Evolutionary conservation across 2,329 filamentous ascomycete species (phyloP), one percentile per base, ranked within the genome.

Genomic region (Ascochyta koolunga): DNA sequence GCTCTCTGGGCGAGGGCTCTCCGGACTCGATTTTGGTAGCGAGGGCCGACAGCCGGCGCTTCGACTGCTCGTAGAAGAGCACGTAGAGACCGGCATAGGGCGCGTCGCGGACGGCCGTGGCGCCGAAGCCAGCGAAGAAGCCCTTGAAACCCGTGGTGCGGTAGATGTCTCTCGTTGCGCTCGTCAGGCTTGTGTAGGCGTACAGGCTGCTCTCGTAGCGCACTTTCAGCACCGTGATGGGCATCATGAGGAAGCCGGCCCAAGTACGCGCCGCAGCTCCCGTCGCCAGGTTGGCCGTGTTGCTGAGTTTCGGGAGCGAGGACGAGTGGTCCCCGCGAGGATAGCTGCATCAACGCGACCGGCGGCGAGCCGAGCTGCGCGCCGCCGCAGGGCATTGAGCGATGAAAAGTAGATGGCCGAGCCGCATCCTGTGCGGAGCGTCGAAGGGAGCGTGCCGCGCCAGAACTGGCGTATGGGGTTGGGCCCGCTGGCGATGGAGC

Each of bases 41-140:
- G 15, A 63, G 61, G 43, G 25, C 58, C 5, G 64, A 71, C n/a
- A 95, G 78, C 13, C 80, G 78, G 43, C 81, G 83, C 76, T 96
- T 96, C 52, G 86, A 82, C 69, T 90, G 84, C 77, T 99, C 95
- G 76, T 99, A 99, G 65, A 96, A 90, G 7, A 97, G 79, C 0
- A 99, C 91, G 70, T 99, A 99, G 15, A 97, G 81, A 0, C 95
- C 95, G 0, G 95, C 95, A 72, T 98, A 98, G 0, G 95, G 95
- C n/a, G 93, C 95, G 75, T 99, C 95, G 39, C 95, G 84, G 24
- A 96, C 85, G 0, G 95, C 91, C 0, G 95, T 99, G 1, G 93
- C 95, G 36, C 95, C 95, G 69, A 96, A 96, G 1, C 95, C 95
- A 0, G 90, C 86, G 68, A 98, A 98, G 76, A 99, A 96, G 0